These are phyloP conservation scores for Sclerotiophoma versabilis DNA, from an alignment of 2,329 filamentous ascomycete species.

Conservation along the genomic window DNA sequence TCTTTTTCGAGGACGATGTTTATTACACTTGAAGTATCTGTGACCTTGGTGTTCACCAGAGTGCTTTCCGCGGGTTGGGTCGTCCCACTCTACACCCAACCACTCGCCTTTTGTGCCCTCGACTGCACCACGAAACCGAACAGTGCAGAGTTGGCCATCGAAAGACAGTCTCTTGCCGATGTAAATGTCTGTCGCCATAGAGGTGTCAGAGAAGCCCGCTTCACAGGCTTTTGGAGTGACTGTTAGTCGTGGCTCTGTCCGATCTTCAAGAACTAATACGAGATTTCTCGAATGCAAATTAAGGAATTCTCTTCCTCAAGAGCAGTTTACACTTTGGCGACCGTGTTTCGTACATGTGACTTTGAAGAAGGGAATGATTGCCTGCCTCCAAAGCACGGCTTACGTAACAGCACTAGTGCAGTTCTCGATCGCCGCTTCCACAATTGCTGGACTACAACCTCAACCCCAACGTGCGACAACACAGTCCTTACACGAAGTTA, in stretches of 20 bases:
- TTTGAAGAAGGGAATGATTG: neutral
- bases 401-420: constrained; percentile 25
- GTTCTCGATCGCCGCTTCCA: constrained; percentile 25
- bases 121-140: constrained; percentile 82
- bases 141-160: constrained; percentile 77
- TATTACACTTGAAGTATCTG: constrained; percentile 81
- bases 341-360: neutral
- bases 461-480: constrained; percentile 17
- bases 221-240: too few relatives aligned
- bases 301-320: neutral
- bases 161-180: constrained; percentile 82
- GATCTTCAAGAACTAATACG: too few relatives aligned
- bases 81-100: constrained; percentile 98
- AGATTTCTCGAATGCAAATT: neutral
- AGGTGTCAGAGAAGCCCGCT: neutral
- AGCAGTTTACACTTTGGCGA: neutral
- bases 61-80: constrained; percentile 85
- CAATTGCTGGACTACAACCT: constrained; percentile 28
- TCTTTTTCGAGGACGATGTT: neutral
- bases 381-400: constrained; percentile 1
- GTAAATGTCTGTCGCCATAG: constrained; percentile 48
- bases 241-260: neutral
- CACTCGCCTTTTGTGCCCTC: constrained; percentile 78
- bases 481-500: neutral
- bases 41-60: constrained; percentile 80